phyloP scores from a whole-genome alignment of 148 eudicot species.

The Nepenthes gracilis region DNA sequence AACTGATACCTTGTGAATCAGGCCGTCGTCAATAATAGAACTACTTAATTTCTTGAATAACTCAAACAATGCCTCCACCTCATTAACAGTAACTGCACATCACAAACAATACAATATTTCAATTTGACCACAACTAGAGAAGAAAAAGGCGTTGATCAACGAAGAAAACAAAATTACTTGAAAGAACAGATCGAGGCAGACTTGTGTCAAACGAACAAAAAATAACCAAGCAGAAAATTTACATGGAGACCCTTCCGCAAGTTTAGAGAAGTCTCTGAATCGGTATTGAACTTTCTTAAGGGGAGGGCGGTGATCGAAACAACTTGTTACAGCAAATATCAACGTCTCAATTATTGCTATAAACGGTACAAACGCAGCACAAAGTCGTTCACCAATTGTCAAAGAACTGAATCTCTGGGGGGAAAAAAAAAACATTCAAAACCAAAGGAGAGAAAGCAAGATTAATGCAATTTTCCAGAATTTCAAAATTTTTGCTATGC shows the following conservation, averaged over 20 bases:
- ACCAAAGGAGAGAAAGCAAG: no score
- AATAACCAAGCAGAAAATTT: neutral
- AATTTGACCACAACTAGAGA: neutral
- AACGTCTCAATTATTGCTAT: constrained; percentile 35
- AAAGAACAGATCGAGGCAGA: neutral
- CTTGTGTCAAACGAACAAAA: neutral
- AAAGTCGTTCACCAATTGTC: constrained; percentile 31
- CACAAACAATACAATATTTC: neutral
- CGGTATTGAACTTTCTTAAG: constrained; percentile 2
- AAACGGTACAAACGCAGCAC: constrained; percentile 33
- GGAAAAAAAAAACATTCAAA: neutral
- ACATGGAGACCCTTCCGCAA: constrained; percentile 50
- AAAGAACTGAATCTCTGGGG: constrained; percentile 31
- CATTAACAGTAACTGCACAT: constrained; percentile 68
- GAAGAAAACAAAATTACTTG: neutral
- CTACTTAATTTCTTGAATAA: constrained; percentile 76
- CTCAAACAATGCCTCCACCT: constrained; percentile 81
- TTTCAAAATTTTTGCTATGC: no score
- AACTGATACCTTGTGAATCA: constrained; percentile 72
- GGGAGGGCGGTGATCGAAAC: constrained; percentile 17
- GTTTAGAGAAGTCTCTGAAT: constrained; percentile 21
- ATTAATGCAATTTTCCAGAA: no score
- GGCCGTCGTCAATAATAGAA: constrained; percentile 82
- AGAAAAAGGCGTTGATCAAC: neutral
- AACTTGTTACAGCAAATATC: constrained; percentile 21